These are phyloP conservation scores for Calocybe indica DNA, from an alignment of 768 basidiomycete species.

Conservation along the genomic window DNA sequence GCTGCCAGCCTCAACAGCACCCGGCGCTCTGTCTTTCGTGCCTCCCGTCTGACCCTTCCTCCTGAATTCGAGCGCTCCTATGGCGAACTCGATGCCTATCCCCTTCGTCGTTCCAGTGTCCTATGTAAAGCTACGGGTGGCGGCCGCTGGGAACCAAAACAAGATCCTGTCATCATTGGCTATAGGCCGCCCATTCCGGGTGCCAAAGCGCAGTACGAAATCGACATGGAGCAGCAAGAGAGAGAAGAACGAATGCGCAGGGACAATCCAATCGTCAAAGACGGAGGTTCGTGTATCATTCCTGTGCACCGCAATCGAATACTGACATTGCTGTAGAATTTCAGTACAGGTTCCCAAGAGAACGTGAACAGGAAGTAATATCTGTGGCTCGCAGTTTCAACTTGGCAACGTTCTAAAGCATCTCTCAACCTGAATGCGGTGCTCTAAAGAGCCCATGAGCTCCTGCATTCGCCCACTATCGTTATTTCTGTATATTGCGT, in stretches of 20 bases:
- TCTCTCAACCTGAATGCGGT: neutral
- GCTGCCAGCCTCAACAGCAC: conserved; percentile 26
- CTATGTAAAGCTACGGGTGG: conserved; percentile 78
- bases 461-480: conserved; percentile 22
- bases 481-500: conserved; percentile 46
- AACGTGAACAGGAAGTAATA: conserved; percentile 32
- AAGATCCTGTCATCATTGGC: conserved; percentile 35
- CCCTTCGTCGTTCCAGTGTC: conserved; percentile 56
- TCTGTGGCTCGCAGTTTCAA: conserved; percentile 35
- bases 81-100: conserved; percentile 72
- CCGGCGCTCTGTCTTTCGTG: conserved; percentile 24
- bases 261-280: conserved; percentile 59
- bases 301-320: neutral
- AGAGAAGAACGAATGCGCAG: conserved; percentile 39
- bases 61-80: conserved; percentile 43
- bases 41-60: conserved; percentile 31
- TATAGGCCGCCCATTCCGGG: conserved; percentile 59
- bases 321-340: conserved; percentile 35
- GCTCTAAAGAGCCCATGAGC: conserved; percentile 1
- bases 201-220: conserved; percentile 59
- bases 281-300: conserved; percentile 30
- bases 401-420: conserved; percentile 54
- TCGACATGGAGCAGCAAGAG: conserved; percentile 67
- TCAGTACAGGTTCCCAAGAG: conserved; percentile 55
- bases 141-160: conserved; percentile 75